Base-by-base conservation (phyloP, 2,329 filamentous ascomycete genomes). In the Colletotrichum tamarilloi region DNA sequence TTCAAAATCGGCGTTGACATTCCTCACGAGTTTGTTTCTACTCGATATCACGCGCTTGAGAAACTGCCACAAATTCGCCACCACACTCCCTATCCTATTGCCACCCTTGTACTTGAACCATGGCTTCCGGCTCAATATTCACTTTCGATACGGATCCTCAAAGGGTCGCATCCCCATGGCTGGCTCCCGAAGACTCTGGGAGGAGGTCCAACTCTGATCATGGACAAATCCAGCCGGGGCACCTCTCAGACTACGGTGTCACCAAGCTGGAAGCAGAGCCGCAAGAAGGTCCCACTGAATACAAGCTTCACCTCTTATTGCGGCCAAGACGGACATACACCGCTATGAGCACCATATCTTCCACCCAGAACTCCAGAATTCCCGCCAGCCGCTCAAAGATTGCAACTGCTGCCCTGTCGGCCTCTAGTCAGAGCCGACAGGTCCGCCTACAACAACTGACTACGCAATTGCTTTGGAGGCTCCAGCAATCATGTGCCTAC, bases 121-220 rank as follows among this genome's bases (percentile, higher is more conserved):
- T 97, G 94, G 96, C 97, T 72, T 98, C 96, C 14, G 96, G 97
- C 73, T 98, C 96, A 9, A 94, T 99, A 77, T 99, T 99, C 81
- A 98, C 96, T 0, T 99, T 94, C 81, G 95, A 98, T 75, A 92
- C 94, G 2, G 93, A 98, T 76, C 94, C 95, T 58, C 94, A 94
- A 2, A 88, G 94, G 81, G 95, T 98, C 46, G 93, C 94, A 16
- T 98, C 96, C 22, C 97, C 97, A 19, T 99, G 97, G 97, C 89
- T 93, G 64, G 90, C 87, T 12, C 88, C 92, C 0, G 85, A 87
- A 52, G 85, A 86, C 53, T 76, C 84, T 32, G 82, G 81, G 67
- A 83, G 80, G 62, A 82, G 79, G 67, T 74, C 73, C 58, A 73
- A 76, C 5, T 71, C 62, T 65, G 75, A 79, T 57, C 75, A 77